These are phyloP conservation scores for Jatropha curcas DNA, from an alignment of 345 rosid species.

Conservation along the genomic window DNA sequence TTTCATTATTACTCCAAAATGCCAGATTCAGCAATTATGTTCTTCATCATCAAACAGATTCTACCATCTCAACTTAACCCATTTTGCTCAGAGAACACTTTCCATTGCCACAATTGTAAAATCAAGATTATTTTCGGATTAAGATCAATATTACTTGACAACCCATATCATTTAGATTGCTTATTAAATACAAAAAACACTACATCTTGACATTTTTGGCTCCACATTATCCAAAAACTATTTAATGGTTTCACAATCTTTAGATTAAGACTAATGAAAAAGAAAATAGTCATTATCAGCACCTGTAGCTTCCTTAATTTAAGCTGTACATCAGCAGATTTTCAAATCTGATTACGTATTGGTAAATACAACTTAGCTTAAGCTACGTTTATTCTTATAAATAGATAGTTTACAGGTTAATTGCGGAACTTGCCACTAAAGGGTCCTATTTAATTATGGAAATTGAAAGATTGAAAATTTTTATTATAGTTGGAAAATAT, in stretches of 20 bases:
- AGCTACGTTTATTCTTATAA: too few species aligned
- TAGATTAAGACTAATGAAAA: neutral
- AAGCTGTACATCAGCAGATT: neutral
- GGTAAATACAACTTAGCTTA: neutral
- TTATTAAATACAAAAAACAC: constrained; percentile 3
- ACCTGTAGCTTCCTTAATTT: neutral
- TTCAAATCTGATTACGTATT: neutral
- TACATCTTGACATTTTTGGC: constrained; percentile 7
- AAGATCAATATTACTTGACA: neutral
- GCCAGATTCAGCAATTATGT: neutral
- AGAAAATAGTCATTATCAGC: constrained; percentile 29
- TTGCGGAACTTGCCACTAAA: neutral
- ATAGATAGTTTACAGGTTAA: neutral
- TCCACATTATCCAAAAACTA: neutral
- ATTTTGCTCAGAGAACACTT: neutral
- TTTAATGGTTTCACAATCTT: neutral
- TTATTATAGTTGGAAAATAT: neutral
- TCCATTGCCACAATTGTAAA: too few species aligned
- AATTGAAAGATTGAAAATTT: neutral
- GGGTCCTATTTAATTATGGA: neutral
- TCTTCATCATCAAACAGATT: neutral
- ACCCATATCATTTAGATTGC: neutral
- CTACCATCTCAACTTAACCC: too few species aligned
- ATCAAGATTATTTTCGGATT: too few species aligned
- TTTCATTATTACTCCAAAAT: neutral